Base-by-base conservation (phyloP, 768 basidiomycete species). In the Mycena vulgaris region DNA sequence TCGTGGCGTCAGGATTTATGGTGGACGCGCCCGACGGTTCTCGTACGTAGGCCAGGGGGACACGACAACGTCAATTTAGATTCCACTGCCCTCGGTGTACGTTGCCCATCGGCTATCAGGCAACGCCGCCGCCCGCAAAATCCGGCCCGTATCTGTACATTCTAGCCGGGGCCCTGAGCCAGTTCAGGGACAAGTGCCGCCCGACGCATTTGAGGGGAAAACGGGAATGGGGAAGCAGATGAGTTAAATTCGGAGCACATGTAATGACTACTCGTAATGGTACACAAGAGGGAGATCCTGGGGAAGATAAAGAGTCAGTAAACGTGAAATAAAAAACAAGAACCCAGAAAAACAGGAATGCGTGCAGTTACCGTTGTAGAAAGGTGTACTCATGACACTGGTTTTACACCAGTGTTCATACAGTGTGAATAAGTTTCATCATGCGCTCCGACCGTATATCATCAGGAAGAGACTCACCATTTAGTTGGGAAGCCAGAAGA, bases 351-450 rank as follows among this genome's bases (percentile, higher is more conserved):
- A 37, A 57, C 57, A 73, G 69, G 68, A 63, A 66, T 47, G 72
- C 72, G 75, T 80, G 85, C 92, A 93, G 92, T 86, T 93, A 93
- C 92, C 92, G 92, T 93, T 93, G 92, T 93, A 93, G 90, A 88
- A 84, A 80, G 69, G 52, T 75, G 81, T 80, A 84, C 78, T 90
- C 90, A 89, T 76, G 63, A 85, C 85, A 78, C 82, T 79, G 76
- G 79, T 80, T 79, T 68, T 60, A 82, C 77, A 81, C 77, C 80
- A 79, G 79, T 78, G 82, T 87, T 93, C 91, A 83, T 88, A 89
- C 89, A 92, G 91, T 92, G 90, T 91, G 90, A 91, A 93, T 91
- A 82, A 81, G 59, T 82, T 85, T 84, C 88, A 90, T 90, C 89
- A 86, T 77, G n/a, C 49, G 80, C 77, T 68, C 48, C 48, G n/a